Evolutionary conservation across 768 basidiomycete species (phyloP).

Genomic region (Rubroboletus satanas): DNA sequence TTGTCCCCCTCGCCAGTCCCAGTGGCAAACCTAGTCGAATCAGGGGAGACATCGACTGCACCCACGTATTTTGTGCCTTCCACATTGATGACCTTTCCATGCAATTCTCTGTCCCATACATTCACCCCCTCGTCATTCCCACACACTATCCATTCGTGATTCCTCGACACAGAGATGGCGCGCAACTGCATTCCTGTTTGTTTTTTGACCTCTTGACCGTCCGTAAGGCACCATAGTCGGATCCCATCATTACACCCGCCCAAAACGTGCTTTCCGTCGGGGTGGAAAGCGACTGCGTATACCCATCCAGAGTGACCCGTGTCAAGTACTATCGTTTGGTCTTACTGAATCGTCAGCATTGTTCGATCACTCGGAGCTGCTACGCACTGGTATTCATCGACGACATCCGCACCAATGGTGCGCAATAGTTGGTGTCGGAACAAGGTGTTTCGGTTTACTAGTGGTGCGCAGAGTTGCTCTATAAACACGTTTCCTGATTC

Average conservation of each 20-base stretch:
- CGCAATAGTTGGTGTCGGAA: too few relatives aligned
- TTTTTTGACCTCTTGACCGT: not conserved
- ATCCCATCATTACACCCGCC: not conserved
- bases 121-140: not conserved
- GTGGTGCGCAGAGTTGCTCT: too few relatives aligned
- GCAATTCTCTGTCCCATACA: not conserved
- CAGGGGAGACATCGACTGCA: not conserved
- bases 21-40: not conserved
- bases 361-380: not conserved
- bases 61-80: not conserved
- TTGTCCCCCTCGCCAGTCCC: not conserved
- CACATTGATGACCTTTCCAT: not conserved
- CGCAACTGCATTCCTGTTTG: not conserved
- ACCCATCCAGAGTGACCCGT: accelerated
- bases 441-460: too few relatives aligned
- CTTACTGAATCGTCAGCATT: not conserved
- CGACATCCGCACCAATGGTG: not conserved
- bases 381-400: not conserved
- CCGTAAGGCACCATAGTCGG: not conserved
- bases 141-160: not conserved
- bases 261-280: not conserved
- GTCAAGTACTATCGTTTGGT: not conserved
- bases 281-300: not conserved
- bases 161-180: not conserved
- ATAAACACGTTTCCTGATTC: too few relatives aligned